These are phyloP conservation scores for Neurospora sp. DNA, from an alignment of 2,329 filamentous ascomycete genomes.

Conservation along the genomic window DNA sequence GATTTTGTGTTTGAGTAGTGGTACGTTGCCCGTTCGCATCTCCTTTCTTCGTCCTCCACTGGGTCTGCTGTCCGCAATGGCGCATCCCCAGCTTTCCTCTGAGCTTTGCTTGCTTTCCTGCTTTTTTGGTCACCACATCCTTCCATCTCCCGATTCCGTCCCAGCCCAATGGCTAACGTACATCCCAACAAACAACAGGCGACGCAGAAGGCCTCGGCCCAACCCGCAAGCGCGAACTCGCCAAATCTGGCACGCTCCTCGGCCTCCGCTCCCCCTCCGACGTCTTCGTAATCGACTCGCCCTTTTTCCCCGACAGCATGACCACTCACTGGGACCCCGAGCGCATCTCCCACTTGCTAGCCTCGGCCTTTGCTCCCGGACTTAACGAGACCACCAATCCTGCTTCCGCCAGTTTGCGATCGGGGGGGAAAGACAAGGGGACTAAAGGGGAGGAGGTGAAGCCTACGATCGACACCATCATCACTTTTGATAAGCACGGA, in stretches of 20 bases:
- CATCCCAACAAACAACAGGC: slow-evolving; percentile 34
- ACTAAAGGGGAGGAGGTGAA: slow-evolving; percentile 18
- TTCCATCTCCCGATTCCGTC: too few species aligned
- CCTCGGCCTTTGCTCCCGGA: slow-evolving; percentile 63
- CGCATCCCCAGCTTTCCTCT: too few species aligned
- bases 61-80: too few species aligned
- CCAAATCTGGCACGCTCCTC: slow-evolving; percentile 67
- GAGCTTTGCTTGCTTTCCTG: too few species aligned
- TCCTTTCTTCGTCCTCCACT: background rate
- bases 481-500: slow-evolving; percentile 82
- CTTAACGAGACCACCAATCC: slow-evolving; percentile 27
- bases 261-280: slow-evolving; percentile 68
- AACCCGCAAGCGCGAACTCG: slow-evolving; percentile 72
- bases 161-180: background rate
- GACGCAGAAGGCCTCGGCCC: slow-evolving; percentile 82
- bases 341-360: slow-evolving; percentile 61
- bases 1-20: slow-evolving; percentile 85
- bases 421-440: slow-evolving; percentile 4
- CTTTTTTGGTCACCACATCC: too few species aligned
- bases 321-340: slow-evolving; percentile 62
- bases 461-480: slow-evolving; percentile 63
- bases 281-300: slow-evolving; percentile 75
- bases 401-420: slow-evolving; percentile 14
- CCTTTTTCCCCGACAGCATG: slow-evolving; percentile 86
- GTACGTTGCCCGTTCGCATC: slow-evolving; percentile 28